phyloP scores from a whole-genome alignment of 2,329 filamentous ascomycete genomes.

The Fusarium piperis region DNA sequence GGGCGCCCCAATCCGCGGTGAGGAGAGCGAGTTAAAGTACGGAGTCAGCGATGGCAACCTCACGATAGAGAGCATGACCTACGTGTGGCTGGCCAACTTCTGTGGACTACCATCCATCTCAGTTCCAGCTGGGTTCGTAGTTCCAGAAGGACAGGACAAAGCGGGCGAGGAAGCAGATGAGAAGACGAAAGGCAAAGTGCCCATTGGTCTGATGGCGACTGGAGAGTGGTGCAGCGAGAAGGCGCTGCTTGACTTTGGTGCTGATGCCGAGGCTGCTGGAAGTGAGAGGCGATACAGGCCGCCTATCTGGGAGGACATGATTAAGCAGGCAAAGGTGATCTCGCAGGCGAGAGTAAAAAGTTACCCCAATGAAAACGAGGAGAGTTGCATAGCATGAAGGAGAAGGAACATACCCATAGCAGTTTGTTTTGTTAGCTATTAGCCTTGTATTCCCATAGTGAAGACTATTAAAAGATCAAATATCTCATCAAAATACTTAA shows the following conservation, averaged over 20 bases:
- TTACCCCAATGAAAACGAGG: constrained; percentile 31
- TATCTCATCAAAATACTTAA: neutral
- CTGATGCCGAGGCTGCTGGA: constrained; percentile 55
- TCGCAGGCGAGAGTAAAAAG: neutral
- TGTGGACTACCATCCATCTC: constrained; percentile 57
- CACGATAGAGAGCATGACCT: constrained; percentile 58
- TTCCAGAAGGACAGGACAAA: constrained; percentile 45
- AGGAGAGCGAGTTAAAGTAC: constrained; percentile 47
- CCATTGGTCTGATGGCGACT: constrained; percentile 63
- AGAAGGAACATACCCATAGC: neutral
- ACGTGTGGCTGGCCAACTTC: constrained; percentile 61
- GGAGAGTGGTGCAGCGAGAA: constrained; percentile 64
- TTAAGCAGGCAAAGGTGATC: neutral
- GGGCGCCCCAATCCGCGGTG: constrained; percentile 54
- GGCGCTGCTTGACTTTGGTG: constrained; percentile 57
- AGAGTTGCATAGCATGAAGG: neutral
- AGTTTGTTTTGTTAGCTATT: neutral
- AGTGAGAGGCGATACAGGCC: constrained; percentile 6
- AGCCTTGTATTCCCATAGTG: neutral
- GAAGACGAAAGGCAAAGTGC: constrained; percentile 53
- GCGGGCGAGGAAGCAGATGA: constrained; percentile 45
- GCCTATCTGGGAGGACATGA: constrained; percentile 10
- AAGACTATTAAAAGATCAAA: neutral
- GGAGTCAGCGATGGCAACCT: constrained; percentile 58
- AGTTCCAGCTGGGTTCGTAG: constrained; percentile 56